Base-by-base conservation (phyloP, 495 filamentous ascomycete genomes). In the Penicillium odoratum region DNA sequence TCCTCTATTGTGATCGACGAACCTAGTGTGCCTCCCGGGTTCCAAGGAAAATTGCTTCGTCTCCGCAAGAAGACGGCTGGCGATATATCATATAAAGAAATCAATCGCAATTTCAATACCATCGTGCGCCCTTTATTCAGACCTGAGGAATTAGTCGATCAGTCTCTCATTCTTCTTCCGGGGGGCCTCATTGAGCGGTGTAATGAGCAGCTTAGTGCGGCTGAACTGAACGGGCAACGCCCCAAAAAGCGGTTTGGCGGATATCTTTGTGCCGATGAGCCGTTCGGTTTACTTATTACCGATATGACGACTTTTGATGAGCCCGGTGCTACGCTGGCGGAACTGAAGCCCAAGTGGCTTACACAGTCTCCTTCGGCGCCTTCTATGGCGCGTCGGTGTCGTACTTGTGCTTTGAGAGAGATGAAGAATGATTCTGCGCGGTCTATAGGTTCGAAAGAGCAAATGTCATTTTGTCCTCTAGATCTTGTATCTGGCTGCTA, bases 261-360 rank as follows among this genome's bases (percentile, higher is more conserved):
- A n/a, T 84, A 82, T 61, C 78, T 88, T n/a, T 84, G 81, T 33
- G 59, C 74, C 2, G 78, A 79, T 18, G 81, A 87, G 55, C 69
- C 71, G 7, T 83, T 85, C 57, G 92, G 86, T 0, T 78, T 93
- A 48, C 72, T 97, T 0, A 78, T 97, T 36, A 87, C 86, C 36
- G 89, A 97, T 63, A 96, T 98, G 93, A 85, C 83, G 0, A 71
- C 80, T 5, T 65, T 58, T 29, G 64, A 64, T 10, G 69, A 75
- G n/a, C 64, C 74, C 7, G 71, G 61, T 18, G 76, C 83, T 18
- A 71, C 78, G 0, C 64, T 85, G 0, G 73, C 92, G 25, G 90
- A 98, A 69, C 85, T 98, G 63, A 98, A 98, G 65, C 92, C 93
- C 6, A 98, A 98, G 71, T 98, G 94, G 94, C 83, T 97, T 2